A percentile compares a stretch with the other conserved stretches of the same genome.
Evolutionary conservation across 108 stramenopile genomes (phyloP).

Genomic region (Stephanodiscus minutulus): DNA sequence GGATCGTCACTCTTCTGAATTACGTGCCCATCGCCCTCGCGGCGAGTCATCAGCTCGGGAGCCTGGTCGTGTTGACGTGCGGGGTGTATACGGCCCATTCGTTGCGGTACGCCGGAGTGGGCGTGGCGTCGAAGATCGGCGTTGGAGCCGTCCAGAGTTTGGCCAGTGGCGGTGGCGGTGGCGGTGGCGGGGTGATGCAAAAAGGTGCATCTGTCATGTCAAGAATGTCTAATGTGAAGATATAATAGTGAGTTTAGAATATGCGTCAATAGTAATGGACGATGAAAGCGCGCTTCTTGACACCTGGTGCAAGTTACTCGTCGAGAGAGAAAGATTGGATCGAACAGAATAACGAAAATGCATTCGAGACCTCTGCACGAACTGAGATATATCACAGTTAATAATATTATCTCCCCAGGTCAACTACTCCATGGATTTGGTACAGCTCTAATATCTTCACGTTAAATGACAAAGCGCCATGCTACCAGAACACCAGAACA

Average conservation of each 20-base stretch:
- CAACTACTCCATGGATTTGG: too few relatives aligned
- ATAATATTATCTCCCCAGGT: too few relatives aligned
- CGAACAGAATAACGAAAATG: too few relatives aligned
- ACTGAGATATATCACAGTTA: too few relatives aligned
- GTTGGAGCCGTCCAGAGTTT: constrained; percentile 9
- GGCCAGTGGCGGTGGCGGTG: constrained; percentile 5
- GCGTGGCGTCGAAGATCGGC: constrained; percentile 20
- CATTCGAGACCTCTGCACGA: too few relatives aligned
- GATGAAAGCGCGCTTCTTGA: too few relatives aligned
- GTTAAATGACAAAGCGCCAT: too few relatives aligned
- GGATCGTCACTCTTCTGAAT: constrained; percentile 91
- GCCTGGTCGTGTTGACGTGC: constrained; percentile 87
- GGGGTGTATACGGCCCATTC: constrained; percentile 86
- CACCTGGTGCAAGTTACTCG: too few relatives aligned
- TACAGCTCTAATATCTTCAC: too few relatives aligned
- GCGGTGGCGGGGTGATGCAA: constrained; percentile 12
- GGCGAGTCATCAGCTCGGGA: constrained; percentile 96
- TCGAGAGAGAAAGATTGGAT: too few relatives aligned
- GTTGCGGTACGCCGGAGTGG: constrained; percentile 72
- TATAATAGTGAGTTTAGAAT: constrained; percentile 2
- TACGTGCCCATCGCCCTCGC: constrained; percentile 95
- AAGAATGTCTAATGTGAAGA: constrained; percentile 7
- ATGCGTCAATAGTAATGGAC: background rate
- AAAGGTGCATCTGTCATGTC: constrained; percentile 22
- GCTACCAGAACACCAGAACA: too few relatives aligned